phyloP scores from a whole-genome alignment of 371 early-diverging fungal species.

The Sporodiniella umbellata region DNA sequence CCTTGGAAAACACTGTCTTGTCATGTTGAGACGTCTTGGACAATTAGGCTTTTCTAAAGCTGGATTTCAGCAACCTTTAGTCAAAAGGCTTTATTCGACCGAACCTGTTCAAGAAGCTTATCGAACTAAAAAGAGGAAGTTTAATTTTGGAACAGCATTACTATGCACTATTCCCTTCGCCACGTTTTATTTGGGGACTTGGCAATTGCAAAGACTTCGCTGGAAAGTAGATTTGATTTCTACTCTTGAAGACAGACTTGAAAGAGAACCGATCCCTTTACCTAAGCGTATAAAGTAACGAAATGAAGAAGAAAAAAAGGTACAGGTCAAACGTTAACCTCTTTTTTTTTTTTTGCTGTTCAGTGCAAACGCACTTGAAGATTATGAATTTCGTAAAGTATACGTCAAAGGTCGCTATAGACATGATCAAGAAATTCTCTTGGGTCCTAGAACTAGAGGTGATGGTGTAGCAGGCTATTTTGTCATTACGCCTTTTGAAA shows the following conservation, averaged over 20 bases:
- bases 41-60: constrained; percentile 3
- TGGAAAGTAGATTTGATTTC: constrained; percentile 88
- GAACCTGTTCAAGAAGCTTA: constrained; percentile 15
- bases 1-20: not conserved
- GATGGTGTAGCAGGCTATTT: constrained; percentile 80
- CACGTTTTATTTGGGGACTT: constrained; percentile 83
- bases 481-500: constrained; percentile 81
- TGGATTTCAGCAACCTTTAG: not conserved
- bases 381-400: constrained; percentile 74
- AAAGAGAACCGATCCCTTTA: constrained; percentile 63
- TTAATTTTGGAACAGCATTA: constrained; percentile 39
- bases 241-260: constrained; percentile 64
- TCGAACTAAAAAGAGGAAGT: constrained; percentile 22
- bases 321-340: not conserved
- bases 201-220: constrained; percentile 88
- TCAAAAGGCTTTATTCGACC: not conserved
- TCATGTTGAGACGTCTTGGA: constrained; percentile 9
- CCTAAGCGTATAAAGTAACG: constrained; percentile 64
- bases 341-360: not conserved
- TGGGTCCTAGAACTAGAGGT: constrained; percentile 76
- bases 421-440: constrained; percentile 73
- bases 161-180: constrained; percentile 70
- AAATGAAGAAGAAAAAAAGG: not conserved
- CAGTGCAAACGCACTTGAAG: constrained; percentile 52
- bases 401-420: constrained; percentile 63